A percentile compares a stretch with the other conserved stretches of the same genome.
These are phyloP conservation scores for Alliaria petiolata DNA, from an alignment of 345 rosid species.

Conservation along the genomic window DNA sequence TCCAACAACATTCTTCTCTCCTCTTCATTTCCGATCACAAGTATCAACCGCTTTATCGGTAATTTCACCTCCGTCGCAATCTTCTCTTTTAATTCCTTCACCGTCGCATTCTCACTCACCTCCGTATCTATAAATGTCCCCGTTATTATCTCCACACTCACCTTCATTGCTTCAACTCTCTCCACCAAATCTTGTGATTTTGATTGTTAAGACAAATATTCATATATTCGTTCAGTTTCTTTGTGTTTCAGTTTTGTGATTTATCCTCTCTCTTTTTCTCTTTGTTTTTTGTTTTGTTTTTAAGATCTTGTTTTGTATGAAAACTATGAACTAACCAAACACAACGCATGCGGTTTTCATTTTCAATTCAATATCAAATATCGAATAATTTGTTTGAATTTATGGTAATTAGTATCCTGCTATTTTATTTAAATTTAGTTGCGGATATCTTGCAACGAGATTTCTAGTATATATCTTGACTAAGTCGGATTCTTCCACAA, in stretches of 20 bases:
- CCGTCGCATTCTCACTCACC: constrained; percentile 45
- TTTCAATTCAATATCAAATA: constrained; percentile 1
- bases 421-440: not conserved
- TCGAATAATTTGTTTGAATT: not conserved
- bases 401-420: constrained; percentile 9
- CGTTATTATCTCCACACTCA: constrained; percentile 69
- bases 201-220: constrained; percentile 1
- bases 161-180: constrained; percentile 41
- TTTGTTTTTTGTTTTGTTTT: not conserved
- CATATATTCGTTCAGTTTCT: not conserved
- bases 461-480: constrained; percentile 3
- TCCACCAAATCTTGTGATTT: not conserved
- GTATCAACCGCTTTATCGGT: constrained; percentile 51
- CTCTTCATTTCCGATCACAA: constrained; percentile 32
- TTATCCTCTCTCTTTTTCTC: not conserved
- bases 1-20: constrained; percentile 13
- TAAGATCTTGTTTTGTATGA: constrained; percentile 14
- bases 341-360: constrained; percentile 24
- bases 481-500: not conserved
- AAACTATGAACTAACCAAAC: constrained; percentile 26
- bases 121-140: constrained; percentile 49
- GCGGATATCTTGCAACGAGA: constrained; percentile 19
- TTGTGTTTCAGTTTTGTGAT: not conserved
- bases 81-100: constrained; percentile 54
- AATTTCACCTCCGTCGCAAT: constrained; percentile 44